Conservation (phyloP, 2,329 filamentous ascomycete genomes). For the Clonostachys byssicola region DNA sequence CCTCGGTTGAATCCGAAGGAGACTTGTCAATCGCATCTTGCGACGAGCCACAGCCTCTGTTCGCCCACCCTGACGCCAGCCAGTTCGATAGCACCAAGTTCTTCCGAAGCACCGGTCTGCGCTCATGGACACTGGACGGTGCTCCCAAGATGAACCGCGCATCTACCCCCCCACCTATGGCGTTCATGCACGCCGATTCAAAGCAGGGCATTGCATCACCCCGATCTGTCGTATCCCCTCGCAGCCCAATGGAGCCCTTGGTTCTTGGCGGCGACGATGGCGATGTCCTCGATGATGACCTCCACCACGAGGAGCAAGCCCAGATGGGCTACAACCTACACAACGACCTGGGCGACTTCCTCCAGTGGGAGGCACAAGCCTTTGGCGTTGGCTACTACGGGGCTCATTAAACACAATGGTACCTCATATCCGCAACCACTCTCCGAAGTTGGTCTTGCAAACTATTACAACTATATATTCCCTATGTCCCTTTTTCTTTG, state of each 20-base stretch:
- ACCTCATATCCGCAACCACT: too few relatives aligned
- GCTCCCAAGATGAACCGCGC: conserved; percentile 18
- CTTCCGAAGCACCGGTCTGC: conserved; percentile 19
- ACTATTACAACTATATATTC: background rate
- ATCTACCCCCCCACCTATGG: too few relatives aligned
- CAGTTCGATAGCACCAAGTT: conserved; percentile 23
- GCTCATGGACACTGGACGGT: conserved; percentile 29
- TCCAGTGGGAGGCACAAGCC: conserved; percentile 52
- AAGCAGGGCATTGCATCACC: too few relatives aligned
- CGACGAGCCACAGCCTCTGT: background rate
- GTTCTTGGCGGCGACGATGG: conserved; percentile 34
- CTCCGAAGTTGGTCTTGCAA: background rate
- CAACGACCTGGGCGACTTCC: conserved; percentile 54
- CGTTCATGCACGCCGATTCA: background rate
- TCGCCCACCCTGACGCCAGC: background rate
- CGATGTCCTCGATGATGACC: background rate
- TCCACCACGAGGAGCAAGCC: conserved; percentile 28
- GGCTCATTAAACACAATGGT: background rate
- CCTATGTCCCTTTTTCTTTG: background rate
- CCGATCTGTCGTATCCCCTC: conserved; percentile 13
- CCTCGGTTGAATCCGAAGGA: conserved; percentile 8
- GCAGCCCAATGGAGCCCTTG: conserved; percentile 32
- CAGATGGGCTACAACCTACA: conserved; percentile 59
- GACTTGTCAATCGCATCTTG: too few relatives aligned
- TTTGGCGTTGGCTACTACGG: background rate